Evolutionary conservation across 2,329 filamentous ascomycete genomes (phyloP).

Genomic region (Penicillium digitatum): DNA sequence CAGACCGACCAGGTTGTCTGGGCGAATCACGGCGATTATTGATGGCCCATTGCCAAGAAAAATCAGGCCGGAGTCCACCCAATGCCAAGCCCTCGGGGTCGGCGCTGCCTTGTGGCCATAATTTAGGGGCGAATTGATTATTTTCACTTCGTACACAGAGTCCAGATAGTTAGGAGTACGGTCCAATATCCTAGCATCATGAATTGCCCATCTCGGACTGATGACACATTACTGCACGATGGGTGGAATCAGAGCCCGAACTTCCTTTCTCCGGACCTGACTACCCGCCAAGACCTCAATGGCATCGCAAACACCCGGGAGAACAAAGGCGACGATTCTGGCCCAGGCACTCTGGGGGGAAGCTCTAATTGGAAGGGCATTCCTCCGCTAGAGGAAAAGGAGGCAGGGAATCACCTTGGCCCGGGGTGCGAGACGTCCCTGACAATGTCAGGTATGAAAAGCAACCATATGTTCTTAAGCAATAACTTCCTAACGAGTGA

Average conservation of each 20-base stretch:
- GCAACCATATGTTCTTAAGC: background rate
- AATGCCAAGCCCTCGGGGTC: conserved; percentile 13
- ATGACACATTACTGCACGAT: conserved; percentile 47
- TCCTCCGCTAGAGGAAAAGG: background rate
- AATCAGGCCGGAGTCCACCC: conserved; percentile 6
- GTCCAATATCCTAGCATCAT: conserved; percentile 29
- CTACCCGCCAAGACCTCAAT: conserved; percentile 55
- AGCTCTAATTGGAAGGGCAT: conserved; percentile 3
- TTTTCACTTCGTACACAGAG: background rate
- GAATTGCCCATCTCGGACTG: conserved; percentile 56
- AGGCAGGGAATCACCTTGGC: conserved; percentile 5
- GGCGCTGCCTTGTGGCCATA: conserved; percentile 4
- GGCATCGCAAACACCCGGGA: conserved; percentile 53
- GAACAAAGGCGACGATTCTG: conserved; percentile 23
- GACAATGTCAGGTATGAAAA: conserved; percentile 29
- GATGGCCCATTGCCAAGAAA: conserved; percentile 11
- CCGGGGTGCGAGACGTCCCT: conserved; percentile 22
- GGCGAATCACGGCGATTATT: background rate
- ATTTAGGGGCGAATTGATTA: background rate
- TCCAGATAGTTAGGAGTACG: background rate
- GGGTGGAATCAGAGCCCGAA: conserved; percentile 55
- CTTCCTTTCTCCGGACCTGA: conserved; percentile 47
- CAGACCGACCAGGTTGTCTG: background rate
- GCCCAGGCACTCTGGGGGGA: background rate
- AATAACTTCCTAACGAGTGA: background rate